These are phyloP conservation scores for Thelonectria discophora DNA, from an alignment of 2,329 filamentous ascomycete species.

Conservation along the genomic window DNA sequence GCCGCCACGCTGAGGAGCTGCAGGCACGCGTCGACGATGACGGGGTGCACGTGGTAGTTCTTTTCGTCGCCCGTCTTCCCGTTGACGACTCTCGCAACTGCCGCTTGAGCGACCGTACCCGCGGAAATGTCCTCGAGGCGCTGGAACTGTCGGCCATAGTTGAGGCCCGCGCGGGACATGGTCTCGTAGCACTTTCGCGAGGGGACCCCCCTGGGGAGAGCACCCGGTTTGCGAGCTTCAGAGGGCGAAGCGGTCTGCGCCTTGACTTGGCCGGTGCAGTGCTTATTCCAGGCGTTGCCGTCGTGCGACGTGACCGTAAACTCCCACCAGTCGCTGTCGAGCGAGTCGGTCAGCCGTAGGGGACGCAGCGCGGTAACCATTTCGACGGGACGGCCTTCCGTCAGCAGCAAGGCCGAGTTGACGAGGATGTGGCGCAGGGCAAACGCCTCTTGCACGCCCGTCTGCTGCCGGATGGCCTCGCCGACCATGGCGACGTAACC, in stretches of 20 bases:
- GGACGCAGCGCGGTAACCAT: conserved; percentile 17
- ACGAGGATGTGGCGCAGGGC: conserved; percentile 36
- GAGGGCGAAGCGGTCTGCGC: background rate
- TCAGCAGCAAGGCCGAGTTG: conserved; percentile 44
- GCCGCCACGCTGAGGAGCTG: conserved; percentile 15
- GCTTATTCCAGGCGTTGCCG: conserved; percentile 22
- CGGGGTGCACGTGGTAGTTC: conserved; percentile 50
- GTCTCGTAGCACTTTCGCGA: conserved; percentile 39
- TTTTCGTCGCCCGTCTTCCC: conserved; percentile 32
- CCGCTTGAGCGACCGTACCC: conserved; percentile 27
- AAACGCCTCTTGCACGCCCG: conserved; percentile 30
- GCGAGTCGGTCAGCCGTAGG: conserved; percentile 19
- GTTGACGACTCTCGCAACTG: conserved; percentile 29
- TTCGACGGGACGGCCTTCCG: conserved; percentile 10
- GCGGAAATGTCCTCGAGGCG: conserved; percentile 34
- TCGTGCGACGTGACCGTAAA: conserved; percentile 24
- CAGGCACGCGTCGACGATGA: conserved; percentile 22
- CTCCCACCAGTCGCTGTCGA: conserved; percentile 23
- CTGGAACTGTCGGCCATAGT: conserved; percentile 46
- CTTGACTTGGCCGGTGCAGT: conserved; percentile 25
- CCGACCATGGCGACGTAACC: conserved; percentile 48
- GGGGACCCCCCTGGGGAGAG: conserved; percentile 32
- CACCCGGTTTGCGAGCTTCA: conserved; percentile 9
- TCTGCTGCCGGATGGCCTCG: conserved; percentile 38
- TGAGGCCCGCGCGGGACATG: conserved; percentile 43